Evolutionary conservation across 257 asterid species (phyloP).

Genomic region (Jacaranda copaia): DNA sequence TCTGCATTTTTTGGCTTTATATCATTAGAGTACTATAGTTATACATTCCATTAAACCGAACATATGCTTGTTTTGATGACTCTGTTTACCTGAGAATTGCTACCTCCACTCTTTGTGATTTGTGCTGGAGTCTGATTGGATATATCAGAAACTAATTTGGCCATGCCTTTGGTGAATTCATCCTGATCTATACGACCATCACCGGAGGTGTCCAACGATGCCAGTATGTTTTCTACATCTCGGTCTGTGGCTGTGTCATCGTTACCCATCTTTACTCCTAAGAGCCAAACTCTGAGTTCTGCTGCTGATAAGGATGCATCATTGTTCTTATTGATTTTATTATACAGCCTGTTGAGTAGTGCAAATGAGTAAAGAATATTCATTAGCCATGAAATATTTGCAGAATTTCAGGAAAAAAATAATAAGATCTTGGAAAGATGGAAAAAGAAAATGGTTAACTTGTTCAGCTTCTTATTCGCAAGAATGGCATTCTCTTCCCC

Average conservation of each 20-base stretch:
- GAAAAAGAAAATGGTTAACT: no score
- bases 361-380: no score
- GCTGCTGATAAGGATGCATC: conserved; percentile 47
- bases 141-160: conserved; percentile 41
- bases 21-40: conserved; percentile 4
- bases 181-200: conserved; percentile 51
- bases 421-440: no score
- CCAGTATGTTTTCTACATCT: conserved; percentile 47
- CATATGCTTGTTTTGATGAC: no score
- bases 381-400: no score
- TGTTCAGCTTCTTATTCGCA: no score
- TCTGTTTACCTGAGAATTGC: conserved; percentile 43
- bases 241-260: conserved; percentile 41
- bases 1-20: conserved; percentile 38
- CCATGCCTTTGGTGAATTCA: conserved; percentile 58
- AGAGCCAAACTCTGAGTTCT: conserved; percentile 52
- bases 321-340: conserved; percentile 40
- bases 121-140: conserved; percentile 32
- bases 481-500: no score
- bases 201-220: conserved; percentile 51
- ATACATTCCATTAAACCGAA: neutral
- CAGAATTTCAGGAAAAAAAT: no score
- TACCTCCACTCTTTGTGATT: neutral
- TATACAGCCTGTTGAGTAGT: conserved; percentile 44
- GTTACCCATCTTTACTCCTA: conserved; percentile 51